Percentiles rank a stretch among this genome's conserved stretches.
Evolutionary conservation across 148 eudicot genomes (phyloP).

Genomic region (Persicaria maculosa): DNA sequence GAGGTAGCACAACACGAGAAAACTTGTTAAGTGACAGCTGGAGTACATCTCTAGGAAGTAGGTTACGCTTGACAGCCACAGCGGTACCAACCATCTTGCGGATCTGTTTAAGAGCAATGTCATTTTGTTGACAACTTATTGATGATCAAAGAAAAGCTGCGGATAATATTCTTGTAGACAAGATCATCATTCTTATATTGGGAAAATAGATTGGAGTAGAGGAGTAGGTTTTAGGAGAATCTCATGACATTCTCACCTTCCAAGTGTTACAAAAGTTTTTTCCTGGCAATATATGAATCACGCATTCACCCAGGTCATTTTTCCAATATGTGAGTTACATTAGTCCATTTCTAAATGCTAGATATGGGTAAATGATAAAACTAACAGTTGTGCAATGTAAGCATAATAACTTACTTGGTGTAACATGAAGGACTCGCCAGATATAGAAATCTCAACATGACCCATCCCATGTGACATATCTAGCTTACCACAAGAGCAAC

Average conservation of each 20-base stretch:
- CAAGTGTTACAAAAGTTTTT: background rate
- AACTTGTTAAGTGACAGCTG: slow-evolving; percentile 69
- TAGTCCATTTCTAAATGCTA: background rate
- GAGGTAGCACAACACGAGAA: slow-evolving; percentile 72
- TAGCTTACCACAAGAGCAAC: slow-evolving; percentile 70
- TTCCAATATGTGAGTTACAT: background rate
- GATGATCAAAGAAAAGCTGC: background rate
- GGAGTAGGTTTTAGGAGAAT: background rate
- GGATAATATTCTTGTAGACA: background rate
- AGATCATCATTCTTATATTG: background rate
- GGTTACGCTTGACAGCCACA: slow-evolving; percentile 72
- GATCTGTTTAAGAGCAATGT: slow-evolving; percentile 40
- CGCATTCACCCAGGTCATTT: background rate
- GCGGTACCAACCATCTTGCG: slow-evolving; percentile 98
- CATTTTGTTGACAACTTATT: background rate
- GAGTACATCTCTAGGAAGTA: slow-evolving; percentile 71
- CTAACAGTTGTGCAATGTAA: background rate
- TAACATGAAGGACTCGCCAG: slow-evolving; percentile 95
- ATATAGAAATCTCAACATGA: slow-evolving; percentile 69
- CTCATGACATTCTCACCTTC: background rate
- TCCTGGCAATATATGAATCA: background rate
- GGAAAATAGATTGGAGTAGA: background rate
- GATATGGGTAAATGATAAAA: background rate
- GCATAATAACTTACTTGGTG: slow-evolving; percentile 66
- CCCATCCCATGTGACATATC: slow-evolving; percentile 45